Base-by-base conservation (phyloP, 371 early-diverging fungal genomes). In the Circinella minor region DNA sequence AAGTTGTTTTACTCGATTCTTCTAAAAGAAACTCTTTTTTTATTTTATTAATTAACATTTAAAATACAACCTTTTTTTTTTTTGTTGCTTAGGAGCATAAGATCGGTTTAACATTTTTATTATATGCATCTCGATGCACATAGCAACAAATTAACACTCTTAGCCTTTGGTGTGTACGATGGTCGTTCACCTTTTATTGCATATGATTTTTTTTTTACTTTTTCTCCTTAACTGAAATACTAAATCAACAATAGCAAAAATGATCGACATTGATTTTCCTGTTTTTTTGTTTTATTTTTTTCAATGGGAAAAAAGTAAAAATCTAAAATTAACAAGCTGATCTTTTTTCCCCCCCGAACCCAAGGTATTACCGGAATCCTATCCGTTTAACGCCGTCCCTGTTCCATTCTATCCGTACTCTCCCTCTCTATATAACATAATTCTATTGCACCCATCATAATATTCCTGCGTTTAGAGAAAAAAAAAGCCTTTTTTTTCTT, bases 241-340 rank as follows among this genome's bases (percentile, higher is more conserved):
- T 20, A 57, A n/a, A 57, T 57, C 57, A 57, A 57, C 57, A 57
- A 57, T 57, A 57, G 57, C 8, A 15, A 57, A 34, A 18, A 57
- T 27, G 57, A 57, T 57, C 57, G 57, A 57, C 57, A 57, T 27
- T 34, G 57, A 57, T 34, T 57, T 57, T 57, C 57, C 57, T 57
- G 57, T 57, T 57, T 57, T 34, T 57, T 47, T 47, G 9, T 47
- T 47, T 15, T 47, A 1, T 47, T 47, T 47, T 47, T 55, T 57
- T 34, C 27, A 27, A 27, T 27, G 27, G 27, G 27, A 27, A 27
- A 27, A 27, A 27, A 27, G 27, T 27, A 2, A 27, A 27, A 27
- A 27, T 27, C 27, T 27, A 27, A 27, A 1, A 27, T 27, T 27
- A 27, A 27, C 27, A 27, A 27, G 27, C 27, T 27, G 2, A 27